These are phyloP conservation scores for Pyrus bretschneideri DNA, from an alignment of 306 rosid species.

Conservation along the genomic window DNA sequence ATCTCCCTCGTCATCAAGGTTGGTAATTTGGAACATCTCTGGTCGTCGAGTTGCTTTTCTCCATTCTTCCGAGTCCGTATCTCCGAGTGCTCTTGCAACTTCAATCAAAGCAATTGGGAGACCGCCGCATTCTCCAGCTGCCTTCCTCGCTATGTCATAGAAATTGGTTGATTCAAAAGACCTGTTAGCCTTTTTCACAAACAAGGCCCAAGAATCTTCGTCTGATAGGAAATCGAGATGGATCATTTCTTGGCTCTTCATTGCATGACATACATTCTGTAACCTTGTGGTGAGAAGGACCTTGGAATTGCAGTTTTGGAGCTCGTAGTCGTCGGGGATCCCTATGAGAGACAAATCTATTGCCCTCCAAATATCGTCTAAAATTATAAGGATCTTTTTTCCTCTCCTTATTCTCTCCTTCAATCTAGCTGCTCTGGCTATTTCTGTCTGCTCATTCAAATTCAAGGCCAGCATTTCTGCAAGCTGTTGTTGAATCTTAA, in stretches of 20 bases:
- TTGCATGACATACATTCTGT: not conserved
- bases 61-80: not conserved
- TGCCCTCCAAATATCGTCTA: constrained; percentile 13
- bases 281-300: constrained; percentile 13
- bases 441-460: not conserved
- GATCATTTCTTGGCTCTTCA: constrained; percentile 1
- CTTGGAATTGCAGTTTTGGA: not conserved
- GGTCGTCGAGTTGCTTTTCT: not conserved
- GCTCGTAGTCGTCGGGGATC: not conserved
- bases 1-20: not conserved
- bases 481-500: not conserved
- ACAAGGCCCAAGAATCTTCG: constrained; percentile 15
- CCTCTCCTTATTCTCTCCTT: not conserved
- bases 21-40: not conserved
- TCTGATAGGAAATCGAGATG: not conserved
- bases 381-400: constrained; percentile 4
- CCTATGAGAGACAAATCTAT: not conserved
- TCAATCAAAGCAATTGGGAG: constrained; percentile 2
- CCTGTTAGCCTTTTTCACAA: not conserved
- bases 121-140: constrained; percentile 16
- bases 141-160: not conserved
- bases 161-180: not conserved
- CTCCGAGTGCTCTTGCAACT: no score
- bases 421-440: not conserved
- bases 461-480: not conserved